Percentiles rank a stretch among this genome's conserved stretches.
Evolutionary conservation across 2,329 filamentous ascomycete genomes (phyloP).

Genomic region (Ophidiomyces ophidiicola): DNA sequence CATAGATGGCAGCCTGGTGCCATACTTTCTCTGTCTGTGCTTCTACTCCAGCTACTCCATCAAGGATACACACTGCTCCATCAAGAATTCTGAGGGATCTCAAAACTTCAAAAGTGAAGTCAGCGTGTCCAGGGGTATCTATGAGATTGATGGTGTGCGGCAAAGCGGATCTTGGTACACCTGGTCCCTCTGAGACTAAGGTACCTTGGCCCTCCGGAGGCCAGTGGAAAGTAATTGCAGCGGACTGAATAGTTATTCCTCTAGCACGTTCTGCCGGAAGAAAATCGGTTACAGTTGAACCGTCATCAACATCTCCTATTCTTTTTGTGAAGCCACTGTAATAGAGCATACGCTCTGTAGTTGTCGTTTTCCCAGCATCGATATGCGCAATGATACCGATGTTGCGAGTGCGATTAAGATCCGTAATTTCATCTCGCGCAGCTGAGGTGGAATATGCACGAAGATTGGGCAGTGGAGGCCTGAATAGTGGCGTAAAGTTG

Average conservation of each 20-base stretch:
- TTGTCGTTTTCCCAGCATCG: slow-evolving; percentile 96
- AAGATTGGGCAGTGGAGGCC: neutral
- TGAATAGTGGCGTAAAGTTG: neutral
- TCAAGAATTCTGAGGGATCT: slow-evolving; percentile 79
- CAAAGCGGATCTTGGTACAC: slow-evolving; percentile 39
- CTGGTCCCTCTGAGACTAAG: slow-evolving; percentile 17
- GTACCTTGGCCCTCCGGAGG: slow-evolving; percentile 41
- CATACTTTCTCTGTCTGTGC: slow-evolving; percentile 96
- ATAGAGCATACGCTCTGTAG: slow-evolving; percentile 97
- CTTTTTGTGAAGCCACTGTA: slow-evolving; percentile 82
- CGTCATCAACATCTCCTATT: slow-evolving; percentile 90
- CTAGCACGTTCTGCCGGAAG: slow-evolving; percentile 81
- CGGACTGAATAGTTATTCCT: slow-evolving; percentile 95
- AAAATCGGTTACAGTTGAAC: slow-evolving; percentile 94
- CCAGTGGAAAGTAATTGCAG: slow-evolving; percentile 92
- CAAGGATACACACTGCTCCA: slow-evolving; percentile 82
- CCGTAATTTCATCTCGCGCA: slow-evolving; percentile 15
- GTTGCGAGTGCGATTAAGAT: slow-evolving; percentile 62
- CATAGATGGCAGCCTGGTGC: slow-evolving; percentile 74
- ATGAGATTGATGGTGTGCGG: slow-evolving; percentile 77
- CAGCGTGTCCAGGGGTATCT: slow-evolving; percentile 90
- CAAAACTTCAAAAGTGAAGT: slow-evolving; percentile 94
- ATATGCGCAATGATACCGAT: slow-evolving; percentile 99
- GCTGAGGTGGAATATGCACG: slow-evolving; percentile 22
- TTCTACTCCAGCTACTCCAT: slow-evolving; percentile 87